Percentiles rank a stretch among this genome's conserved stretches.
These are phyloP conservation scores for Punctularia strigosozonata DNA, from an alignment of 768 basidiomycete genomes.

Conservation along the genomic window DNA sequence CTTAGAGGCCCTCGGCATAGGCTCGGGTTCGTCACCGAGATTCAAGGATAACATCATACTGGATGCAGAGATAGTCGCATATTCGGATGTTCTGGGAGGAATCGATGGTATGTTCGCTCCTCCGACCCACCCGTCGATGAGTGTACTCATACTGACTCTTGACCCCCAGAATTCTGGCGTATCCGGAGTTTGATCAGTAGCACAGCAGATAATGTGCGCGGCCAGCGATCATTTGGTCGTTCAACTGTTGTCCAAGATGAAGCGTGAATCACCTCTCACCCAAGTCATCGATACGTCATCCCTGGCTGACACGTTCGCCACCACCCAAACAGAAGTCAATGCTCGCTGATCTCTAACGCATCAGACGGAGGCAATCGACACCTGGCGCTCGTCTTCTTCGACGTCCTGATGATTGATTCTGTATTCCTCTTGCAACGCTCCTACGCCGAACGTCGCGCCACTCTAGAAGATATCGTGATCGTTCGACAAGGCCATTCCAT, in stretches of 20 bases:
- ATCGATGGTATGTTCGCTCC: constrained; percentile 53
- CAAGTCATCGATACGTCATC: no score
- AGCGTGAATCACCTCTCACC: background rate
- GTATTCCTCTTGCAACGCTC: constrained; percentile 38
- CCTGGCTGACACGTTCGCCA: no score
- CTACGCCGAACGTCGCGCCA: constrained; percentile 47
- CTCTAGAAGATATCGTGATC: constrained; percentile 47
- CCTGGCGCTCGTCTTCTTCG: constrained; percentile 81
- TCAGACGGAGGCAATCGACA: constrained; percentile 32
- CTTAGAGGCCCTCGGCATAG: constrained; percentile 42
- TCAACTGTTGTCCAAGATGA: no score
- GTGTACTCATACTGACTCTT: background rate
- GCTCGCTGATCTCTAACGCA: constrained; percentile 29
- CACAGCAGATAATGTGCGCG: constrained; percentile 46
- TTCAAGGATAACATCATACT: constrained; percentile 25
- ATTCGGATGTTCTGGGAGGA: constrained; percentile 35
- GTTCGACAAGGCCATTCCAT: constrained; percentile 49
- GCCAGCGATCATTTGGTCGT: background rate
- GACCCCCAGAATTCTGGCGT: constrained; percentile 72
- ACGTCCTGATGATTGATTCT: constrained; percentile 63
- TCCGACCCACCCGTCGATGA: background rate
- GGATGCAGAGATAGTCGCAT: constrained; percentile 91
- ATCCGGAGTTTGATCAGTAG: constrained; percentile 48
- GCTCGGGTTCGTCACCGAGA: background rate
- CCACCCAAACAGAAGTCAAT: constrained; percentile 18